These are phyloP conservation scores for Epichloe scottii DNA, from an alignment of 2,329 filamentous ascomycete genomes.

Conservation along the genomic window DNA sequence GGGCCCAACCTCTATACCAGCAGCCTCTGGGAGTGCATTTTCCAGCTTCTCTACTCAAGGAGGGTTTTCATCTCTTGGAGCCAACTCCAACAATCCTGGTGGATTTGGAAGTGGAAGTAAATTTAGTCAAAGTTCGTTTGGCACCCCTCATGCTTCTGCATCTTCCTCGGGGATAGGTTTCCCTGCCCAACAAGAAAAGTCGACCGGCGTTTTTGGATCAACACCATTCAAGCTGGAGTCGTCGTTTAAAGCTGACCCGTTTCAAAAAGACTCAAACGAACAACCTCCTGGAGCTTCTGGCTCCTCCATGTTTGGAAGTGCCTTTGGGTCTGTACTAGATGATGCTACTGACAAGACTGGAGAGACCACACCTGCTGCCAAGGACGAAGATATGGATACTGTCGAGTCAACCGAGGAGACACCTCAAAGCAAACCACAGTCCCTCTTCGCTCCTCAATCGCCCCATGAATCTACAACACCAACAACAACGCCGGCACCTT, in stretches of 20 bases:
- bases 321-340: slow-evolving; percentile 46
- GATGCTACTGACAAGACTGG: slow-evolving; percentile 29
- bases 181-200: slow-evolving; percentile 16
- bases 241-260: slow-evolving; percentile 53
- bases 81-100: slow-evolving; percentile 21
- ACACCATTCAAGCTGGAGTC: slow-evolving; percentile 54
- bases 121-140: slow-evolving; percentile 22
- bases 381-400: slow-evolving; percentile 42
- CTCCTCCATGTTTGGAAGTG: slow-evolving; percentile 45
- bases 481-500: slow-evolving; percentile 37
- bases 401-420: slow-evolving; percentile 21
- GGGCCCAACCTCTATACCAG: slow-evolving; percentile 16
- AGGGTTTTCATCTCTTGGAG: slow-evolving; percentile 40
- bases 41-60: slow-evolving; percentile 40
- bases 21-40: slow-evolving; percentile 35
- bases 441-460: slow-evolving; percentile 15
- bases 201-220: slow-evolving; percentile 31
- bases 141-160: slow-evolving; percentile 10
- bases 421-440: slow-evolving; percentile 24
- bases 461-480: slow-evolving; percentile 32
- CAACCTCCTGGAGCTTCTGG: slow-evolving; percentile 30
- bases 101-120: slow-evolving; percentile 27
- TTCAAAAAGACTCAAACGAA: slow-evolving; percentile 45
- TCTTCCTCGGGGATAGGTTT: slow-evolving; percentile 16
- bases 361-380: slow-evolving; percentile 22